A percentile compares a stretch with the other conserved stretches of the same genome.
phyloP scores from a whole-genome alignment of 108 stramenopile genomes.

The Licmophora abbreviata region DNA sequence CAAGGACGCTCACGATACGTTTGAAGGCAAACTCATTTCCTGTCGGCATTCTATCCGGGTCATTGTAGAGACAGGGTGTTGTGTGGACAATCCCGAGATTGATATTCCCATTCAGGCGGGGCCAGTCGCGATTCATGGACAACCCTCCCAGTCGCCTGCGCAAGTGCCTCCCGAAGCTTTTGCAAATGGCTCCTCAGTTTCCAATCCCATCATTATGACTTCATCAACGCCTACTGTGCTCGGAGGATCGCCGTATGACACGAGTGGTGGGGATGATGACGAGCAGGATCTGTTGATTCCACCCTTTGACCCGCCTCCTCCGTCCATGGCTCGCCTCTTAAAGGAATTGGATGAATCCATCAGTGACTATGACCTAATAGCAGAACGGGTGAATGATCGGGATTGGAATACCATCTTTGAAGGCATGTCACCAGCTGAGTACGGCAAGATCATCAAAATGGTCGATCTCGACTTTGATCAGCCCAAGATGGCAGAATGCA shows the following conservation, averaged over 20 bases:
- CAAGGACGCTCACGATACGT: background rate
- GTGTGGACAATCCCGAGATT: background rate
- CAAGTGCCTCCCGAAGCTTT: too few relatives aligned
- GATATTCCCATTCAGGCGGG: background rate
- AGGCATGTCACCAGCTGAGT: conserved; percentile 18
- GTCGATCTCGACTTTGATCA: conserved; percentile 30
- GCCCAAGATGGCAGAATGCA: conserved; percentile 17
- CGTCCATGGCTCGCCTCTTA: conserved; percentile 9
- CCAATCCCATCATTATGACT: too few relatives aligned
- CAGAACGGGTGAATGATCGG: conserved; percentile 11
- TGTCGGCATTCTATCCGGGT: background rate
- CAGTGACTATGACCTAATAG: conserved; percentile 19
- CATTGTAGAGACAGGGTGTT: background rate
- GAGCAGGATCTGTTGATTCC: background rate
- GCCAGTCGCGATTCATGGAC: too few relatives aligned
- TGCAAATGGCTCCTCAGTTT: too few relatives aligned
- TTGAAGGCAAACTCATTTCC: background rate
- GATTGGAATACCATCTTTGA: conserved; percentile 24
- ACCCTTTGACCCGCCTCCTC: background rate
- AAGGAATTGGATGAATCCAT: conserved; percentile 17
- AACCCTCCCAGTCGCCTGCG: too few relatives aligned
- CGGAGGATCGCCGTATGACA: too few relatives aligned
- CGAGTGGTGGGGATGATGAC: background rate
- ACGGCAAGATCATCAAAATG: conserved; percentile 17
- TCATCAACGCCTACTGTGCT: too few relatives aligned